phyloP scores from a whole-genome alignment of 257 asterid genomes.

The Osmanthus fragrans region DNA sequence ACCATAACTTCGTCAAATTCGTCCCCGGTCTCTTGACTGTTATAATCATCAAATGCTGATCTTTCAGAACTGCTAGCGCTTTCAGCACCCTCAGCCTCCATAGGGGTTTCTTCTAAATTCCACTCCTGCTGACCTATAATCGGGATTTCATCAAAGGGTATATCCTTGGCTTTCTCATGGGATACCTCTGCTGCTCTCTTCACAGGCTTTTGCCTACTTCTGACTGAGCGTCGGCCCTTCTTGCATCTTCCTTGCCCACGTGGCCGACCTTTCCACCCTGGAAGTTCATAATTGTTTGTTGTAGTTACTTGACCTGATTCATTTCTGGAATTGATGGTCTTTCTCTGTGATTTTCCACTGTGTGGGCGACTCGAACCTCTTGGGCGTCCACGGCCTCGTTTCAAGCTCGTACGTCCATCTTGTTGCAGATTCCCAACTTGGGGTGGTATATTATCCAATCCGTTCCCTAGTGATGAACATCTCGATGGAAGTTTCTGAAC shows the following conservation, averaged over 20 bases:
- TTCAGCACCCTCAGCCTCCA: conserved; percentile 37
- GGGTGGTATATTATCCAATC: conserved; percentile 25
- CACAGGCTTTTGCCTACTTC: conserved; percentile 42
- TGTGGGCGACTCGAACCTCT: conserved; percentile 44
- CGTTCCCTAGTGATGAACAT: conserved; percentile 28
- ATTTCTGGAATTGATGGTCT: conserved; percentile 27
- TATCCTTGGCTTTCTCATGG: conserved; percentile 16
- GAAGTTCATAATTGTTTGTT: conserved; percentile 32
- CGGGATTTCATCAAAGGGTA: conserved; percentile 25
- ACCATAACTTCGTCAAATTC: conserved; percentile 40
- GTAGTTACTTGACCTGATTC: conserved; percentile 26
- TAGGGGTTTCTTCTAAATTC: conserved; percentile 35
- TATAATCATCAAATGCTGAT: conserved; percentile 46
- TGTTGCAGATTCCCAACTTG: conserved; percentile 34
- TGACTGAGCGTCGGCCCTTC: conserved; percentile 47
- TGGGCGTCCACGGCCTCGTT: conserved; percentile 59
- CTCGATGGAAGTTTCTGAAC: conserved; percentile 48
- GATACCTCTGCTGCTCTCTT: conserved; percentile 21
- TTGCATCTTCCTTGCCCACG: conserved; percentile 49
- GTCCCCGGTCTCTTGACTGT: conserved; percentile 38
- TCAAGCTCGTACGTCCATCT: conserved; percentile 34
- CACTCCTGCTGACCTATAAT: conserved; percentile 32
- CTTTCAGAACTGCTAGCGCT: conserved; percentile 53
- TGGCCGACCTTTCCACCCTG: conserved; percentile 50
- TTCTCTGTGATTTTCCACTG: conserved; percentile 48